Evolutionary conservation across 371 early-diverging fungal species (phyloP), one percentile per base, ranked within the genome.

Genomic region (Rhizopus sp.): DNA sequence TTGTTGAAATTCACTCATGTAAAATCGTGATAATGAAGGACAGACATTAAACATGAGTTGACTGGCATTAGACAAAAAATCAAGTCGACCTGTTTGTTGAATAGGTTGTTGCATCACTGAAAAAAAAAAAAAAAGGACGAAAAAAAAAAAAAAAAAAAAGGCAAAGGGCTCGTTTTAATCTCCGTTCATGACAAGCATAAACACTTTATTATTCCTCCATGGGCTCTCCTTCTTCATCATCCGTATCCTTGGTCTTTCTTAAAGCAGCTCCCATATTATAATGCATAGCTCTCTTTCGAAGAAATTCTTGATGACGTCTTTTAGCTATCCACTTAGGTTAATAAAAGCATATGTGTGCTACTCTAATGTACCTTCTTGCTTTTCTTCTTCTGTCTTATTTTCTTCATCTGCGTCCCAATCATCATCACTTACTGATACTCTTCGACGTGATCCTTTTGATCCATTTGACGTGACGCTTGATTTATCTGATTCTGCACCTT

Each of bases 221-320:
- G 2, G 23, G 23, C 23, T 23, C 23, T 23, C 23, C 33, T 16
- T 58, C 52, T 45, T 57, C 53, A 17, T 61, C 63, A n/a, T 66
- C 59, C 7, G 66, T 64, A 5, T 68, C 80, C 10, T 75, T 71
- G 5, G 66, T 49, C 12, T 83, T 81, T 32, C 58, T 57, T 16
- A 66, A 58, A 45, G 66, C 66, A 38, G 55, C 66, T 13, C 66
- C 66, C 66, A 66, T 66, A 66, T 93, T 88, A 75, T 94, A 94
- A 69, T 94, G 94, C 64, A 90, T 73, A 3, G 91, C 80, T 38
- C 94, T 77, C 56, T 88, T 69, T 55, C 75, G 74, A 50, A 86
- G 86, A 70, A 94, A 94, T 66, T 85, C 83, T 55, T 79, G 80
- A 57, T 86, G 84, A 17, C 76, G 72, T 33, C 70, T 64, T 35